A percentile compares a stretch with the other conserved stretches of the same genome.
phyloP scores from a whole-genome alignment of 2,329 filamentous ascomycete species.

The Sporothrix globosa region DNA sequence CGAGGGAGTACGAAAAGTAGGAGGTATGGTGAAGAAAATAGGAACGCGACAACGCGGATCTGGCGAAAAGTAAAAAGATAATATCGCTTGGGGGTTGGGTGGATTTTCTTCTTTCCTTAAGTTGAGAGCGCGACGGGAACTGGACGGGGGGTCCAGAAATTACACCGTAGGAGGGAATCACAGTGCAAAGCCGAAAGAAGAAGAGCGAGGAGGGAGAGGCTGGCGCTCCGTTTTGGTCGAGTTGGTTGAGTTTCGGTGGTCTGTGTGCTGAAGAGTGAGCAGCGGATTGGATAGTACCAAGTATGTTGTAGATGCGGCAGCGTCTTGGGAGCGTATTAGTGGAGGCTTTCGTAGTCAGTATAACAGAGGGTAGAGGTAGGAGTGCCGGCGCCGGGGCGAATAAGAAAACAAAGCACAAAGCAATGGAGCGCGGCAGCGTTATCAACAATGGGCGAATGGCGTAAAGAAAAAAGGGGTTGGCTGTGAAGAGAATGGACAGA shows the following conservation, averaged over 20 bases:
- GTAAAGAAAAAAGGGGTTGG: constrained; percentile 7
- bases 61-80: constrained; percentile 3
- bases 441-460: neutral
- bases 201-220: constrained; percentile 7
- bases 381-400: neutral
- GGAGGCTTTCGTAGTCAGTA: neutral
- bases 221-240: constrained; percentile 2
- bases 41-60: constrained; percentile 26
- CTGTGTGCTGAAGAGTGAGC: constrained; percentile 28
- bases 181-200: constrained; percentile 9
- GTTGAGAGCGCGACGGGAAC: constrained; percentile 4
- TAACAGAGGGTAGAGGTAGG: neutral
- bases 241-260: neutral
- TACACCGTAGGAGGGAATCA: constrained; percentile 5
- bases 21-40: constrained; percentile 16
- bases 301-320: neutral
- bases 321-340: neutral
- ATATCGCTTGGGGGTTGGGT: constrained; percentile 17
- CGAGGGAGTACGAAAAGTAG: neutral
- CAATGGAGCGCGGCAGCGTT: constrained; percentile 6
- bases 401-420: constrained; percentile 16
- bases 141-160: constrained; percentile 21
- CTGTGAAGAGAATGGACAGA: neutral
- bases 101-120: constrained; percentile 13
- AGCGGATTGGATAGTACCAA: neutral